Conservation (phyloP, 169 alveolate species). For the Plasmodium ovale region DNA sequence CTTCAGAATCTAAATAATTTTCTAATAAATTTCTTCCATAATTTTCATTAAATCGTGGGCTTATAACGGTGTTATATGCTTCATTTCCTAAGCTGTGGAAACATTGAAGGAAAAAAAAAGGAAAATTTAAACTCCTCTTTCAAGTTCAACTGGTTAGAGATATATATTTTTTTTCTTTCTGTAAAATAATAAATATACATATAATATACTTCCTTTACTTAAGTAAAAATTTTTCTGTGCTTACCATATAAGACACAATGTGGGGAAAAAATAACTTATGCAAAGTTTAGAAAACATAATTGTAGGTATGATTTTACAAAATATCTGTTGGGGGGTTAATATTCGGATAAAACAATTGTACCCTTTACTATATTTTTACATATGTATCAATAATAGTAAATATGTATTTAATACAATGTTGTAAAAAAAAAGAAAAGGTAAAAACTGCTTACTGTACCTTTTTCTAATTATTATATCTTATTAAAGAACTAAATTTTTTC, state of each 20-base stretch:
- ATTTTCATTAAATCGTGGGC: neutral
- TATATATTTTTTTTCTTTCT: neutral
- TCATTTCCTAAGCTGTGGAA: neutral
- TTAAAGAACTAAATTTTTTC: neutral
- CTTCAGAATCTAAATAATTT: neutral
- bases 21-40: conserved; percentile 9
- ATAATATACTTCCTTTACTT: neutral
- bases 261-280: neutral
- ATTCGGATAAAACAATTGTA: too few relatives aligned
- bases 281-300: neutral
- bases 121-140: neutral
- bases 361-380: too few relatives aligned
- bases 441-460: too few relatives aligned
- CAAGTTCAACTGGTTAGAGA: neutral
- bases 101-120: neutral
- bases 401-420: too few relatives aligned
- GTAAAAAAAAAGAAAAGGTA: too few relatives aligned
- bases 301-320: neutral
- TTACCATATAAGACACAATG: neutral
- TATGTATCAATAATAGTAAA: too few relatives aligned
- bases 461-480: too few relatives aligned
- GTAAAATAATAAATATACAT: too few relatives aligned
- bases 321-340: neutral
- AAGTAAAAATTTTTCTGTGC: neutral
- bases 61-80: neutral